Conservation (phyloP, 495 filamentous ascomycete species). For the Talaromyces proteolyticus region DNA sequence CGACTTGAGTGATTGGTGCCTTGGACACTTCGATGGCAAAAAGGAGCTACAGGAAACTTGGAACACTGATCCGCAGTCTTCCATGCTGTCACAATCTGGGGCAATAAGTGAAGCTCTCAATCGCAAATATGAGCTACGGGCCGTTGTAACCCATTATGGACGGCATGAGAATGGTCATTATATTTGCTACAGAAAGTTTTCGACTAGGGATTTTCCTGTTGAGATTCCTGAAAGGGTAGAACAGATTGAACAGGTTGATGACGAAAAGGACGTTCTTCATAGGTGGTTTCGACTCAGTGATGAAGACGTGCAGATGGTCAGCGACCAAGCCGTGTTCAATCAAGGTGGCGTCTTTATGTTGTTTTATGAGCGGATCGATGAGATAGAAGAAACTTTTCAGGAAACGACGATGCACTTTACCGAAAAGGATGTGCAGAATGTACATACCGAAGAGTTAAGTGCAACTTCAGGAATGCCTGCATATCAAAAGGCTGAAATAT, state of each 20-base stretch:
- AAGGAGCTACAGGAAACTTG: slow-evolving; percentile 53
- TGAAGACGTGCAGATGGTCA: slow-evolving; percentile 68
- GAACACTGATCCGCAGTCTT: slow-evolving; percentile 55
- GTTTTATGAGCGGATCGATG: slow-evolving; percentile 68
- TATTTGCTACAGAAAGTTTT: slow-evolving; percentile 75
- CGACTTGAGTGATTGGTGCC: slow-evolving; percentile 72
- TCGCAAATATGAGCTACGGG: slow-evolving; percentile 74
- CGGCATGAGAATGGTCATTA: slow-evolving; percentile 95
- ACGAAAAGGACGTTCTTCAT: slow-evolving; percentile 30
- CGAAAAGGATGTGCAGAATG: neutral
- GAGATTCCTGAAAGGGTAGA: slow-evolving; percentile 29
- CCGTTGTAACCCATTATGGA: slow-evolving; percentile 84
- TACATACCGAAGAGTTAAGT: neutral
- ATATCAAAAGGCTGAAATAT: neutral
- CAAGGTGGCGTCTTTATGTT: slow-evolving; percentile 94
- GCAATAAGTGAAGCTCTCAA: slow-evolving; percentile 28
- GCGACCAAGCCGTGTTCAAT: slow-evolving; percentile 64
- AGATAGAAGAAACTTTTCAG: neutral
- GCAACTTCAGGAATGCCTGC: neutral
- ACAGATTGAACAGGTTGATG: slow-evolving; percentile 27
- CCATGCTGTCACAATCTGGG: slow-evolving; percentile 56
- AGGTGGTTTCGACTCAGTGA: slow-evolving; percentile 86
- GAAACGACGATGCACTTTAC: neutral
- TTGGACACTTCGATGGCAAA: slow-evolving; percentile 35
- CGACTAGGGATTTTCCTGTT: slow-evolving; percentile 27